phyloP scores from a whole-genome alignment of 2,329 filamentous ascomycete genomes.

The Intubia oerlemansii region DNA sequence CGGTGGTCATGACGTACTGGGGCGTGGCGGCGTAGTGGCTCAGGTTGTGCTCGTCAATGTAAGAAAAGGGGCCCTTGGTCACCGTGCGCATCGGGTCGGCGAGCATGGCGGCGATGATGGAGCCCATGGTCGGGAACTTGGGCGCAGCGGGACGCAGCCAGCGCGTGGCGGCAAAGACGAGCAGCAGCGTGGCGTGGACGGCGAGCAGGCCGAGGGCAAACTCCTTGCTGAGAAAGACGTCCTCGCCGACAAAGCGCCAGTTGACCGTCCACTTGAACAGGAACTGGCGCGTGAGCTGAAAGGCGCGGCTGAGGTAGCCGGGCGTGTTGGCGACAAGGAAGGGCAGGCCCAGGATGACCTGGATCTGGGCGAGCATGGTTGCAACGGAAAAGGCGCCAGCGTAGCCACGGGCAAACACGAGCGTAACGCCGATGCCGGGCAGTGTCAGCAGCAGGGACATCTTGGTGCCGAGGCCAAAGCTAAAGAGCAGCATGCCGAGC shows the following conservation, averaged over 20 bases:
- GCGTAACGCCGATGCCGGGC: conserved; percentile 57
- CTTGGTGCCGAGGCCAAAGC: conserved; percentile 71
- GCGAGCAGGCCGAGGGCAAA: conserved; percentile 50
- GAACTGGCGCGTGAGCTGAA: conserved; percentile 80
- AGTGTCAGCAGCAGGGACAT: conserved; percentile 76
- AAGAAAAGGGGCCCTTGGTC: conserved; percentile 8
- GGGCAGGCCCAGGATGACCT: conserved; percentile 43
- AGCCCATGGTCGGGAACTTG: conserved; percentile 24
- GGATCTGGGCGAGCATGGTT: conserved; percentile 53
- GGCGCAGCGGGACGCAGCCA: conserved; percentile 54
- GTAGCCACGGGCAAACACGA: conserved; percentile 54
- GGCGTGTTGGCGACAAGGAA: conserved; percentile 44
- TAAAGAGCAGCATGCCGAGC: conserved; percentile 50
- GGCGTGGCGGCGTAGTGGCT: conserved; percentile 29
- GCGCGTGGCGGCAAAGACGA: conserved; percentile 39
- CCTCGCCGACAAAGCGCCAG: conserved; percentile 86
- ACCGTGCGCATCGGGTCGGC: conserved; percentile 5
- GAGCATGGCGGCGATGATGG: conserved; percentile 4
- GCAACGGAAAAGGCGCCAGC: conserved; percentile 43
- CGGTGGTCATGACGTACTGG: conserved; percentile 52
- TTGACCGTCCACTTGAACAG: conserved; percentile 98
- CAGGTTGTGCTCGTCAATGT: conserved; percentile 30
- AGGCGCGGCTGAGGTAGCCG: conserved; percentile 64
- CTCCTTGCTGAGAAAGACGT: conserved; percentile 44
- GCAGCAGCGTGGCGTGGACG: conserved; percentile 43